A percentile compares a stretch with the other conserved stretches of the same genome.
Conservation (phyloP, 768 basidiomycete species). For the Amanita rubescens region DNA sequence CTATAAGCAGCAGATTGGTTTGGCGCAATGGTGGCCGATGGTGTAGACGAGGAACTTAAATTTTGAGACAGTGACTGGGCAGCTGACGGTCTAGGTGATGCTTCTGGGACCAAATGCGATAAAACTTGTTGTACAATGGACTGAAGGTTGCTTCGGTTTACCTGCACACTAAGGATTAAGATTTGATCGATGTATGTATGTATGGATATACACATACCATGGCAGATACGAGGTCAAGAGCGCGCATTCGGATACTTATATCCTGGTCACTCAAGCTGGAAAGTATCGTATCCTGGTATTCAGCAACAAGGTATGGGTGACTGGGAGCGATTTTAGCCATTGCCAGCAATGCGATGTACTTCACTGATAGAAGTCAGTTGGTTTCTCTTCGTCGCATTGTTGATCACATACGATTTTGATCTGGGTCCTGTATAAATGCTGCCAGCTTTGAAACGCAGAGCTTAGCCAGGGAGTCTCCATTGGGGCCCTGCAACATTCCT, state of each 20-base stretch:
- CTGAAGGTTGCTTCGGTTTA: constrained; percentile 76
- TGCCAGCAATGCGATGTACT: constrained; percentile 93
- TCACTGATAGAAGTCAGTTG: constrained; percentile 48
- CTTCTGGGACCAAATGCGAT: constrained; percentile 70
- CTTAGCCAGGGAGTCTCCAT: constrained; percentile 72
- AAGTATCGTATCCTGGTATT: constrained; percentile 89
- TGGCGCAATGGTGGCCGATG: constrained; percentile 37
- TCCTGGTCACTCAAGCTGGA: constrained; percentile 88
- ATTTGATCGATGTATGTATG: too few relatives aligned
- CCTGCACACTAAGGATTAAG: constrained; percentile 38
- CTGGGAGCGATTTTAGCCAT: constrained; percentile 94
- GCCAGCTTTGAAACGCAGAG: constrained; percentile 93
- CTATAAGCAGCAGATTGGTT: constrained; percentile 82
- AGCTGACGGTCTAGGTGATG: constrained; percentile 50
- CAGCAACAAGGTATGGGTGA: constrained; percentile 82
- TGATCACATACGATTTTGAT: constrained; percentile 81
- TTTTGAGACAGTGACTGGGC: constrained; percentile 47
- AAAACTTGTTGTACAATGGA: constrained; percentile 87
- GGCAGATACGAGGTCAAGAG: constrained; percentile 86
- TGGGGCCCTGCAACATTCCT: constrained; percentile 80
- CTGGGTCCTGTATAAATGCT: constrained; percentile 83
- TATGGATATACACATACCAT: constrained; percentile 52
- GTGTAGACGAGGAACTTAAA: constrained; percentile 23
- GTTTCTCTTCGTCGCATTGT: not conserved
- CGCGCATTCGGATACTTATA: constrained; percentile 93